Base-by-base conservation (phyloP, 495 filamentous ascomycete genomes). In the Oidiodendron maius region DNA sequence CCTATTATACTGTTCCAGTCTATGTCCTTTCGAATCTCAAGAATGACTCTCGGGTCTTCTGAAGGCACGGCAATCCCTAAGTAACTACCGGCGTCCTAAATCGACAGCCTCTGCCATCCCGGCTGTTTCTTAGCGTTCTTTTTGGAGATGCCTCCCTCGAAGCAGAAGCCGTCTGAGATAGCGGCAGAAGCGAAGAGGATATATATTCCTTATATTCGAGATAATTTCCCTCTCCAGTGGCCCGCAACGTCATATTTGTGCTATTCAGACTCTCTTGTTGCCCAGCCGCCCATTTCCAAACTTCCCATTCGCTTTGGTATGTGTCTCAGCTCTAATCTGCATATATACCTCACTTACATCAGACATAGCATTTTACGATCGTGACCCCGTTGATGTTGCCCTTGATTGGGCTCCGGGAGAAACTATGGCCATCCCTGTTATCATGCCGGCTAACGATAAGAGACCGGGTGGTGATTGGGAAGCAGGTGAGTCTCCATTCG, bases 391-490 rank as follows among this genome's bases (percentile, higher is more conserved):
- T n/a, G 78, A 87, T 58, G 76, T 78, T 17, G 77, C 83, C 4
- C 58, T 87, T 41, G 70, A 74, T 47, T 88, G 82, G 82, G 72
- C 51, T 17, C 36, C 48, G 17, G 48, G 48, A 13, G 44, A 55
- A 4, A 34, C 60, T 8, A 50, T 50, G 47, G 35, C 48, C 42
- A 76, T 89, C 45, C 80, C 84, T 4, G 80, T 89, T 26, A 78
- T 89, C 48, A 88, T 83, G 56, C 78, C 81, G 41, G 84, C 85
- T 10, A 83, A 88, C 59, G 85, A 89, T 57, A 84, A 81, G 52
- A 71, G 84, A 24, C 69, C 85, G 1, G 85, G 85, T 0, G 85
- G 85, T 2, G 85, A 87, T 50, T 89, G 85, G 85, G 84, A 88
- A 54, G 84, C 81, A 4, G 83, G 82, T 21, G 70, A 75, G 16